phyloP scores from a whole-genome alignment of 805 yeast genomes.

The Starmerella apis region DNA sequence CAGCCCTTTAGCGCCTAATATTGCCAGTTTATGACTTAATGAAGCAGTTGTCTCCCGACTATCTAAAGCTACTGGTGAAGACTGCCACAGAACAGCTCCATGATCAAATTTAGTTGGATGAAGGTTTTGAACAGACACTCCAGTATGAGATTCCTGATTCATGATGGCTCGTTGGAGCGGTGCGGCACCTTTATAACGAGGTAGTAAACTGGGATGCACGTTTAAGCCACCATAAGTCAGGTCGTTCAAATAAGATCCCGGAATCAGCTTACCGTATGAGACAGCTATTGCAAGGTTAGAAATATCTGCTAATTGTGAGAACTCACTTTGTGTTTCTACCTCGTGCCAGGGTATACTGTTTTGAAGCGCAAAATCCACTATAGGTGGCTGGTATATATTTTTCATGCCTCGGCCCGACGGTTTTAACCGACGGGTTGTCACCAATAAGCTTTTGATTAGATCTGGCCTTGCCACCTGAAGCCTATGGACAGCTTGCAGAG shows the following conservation, averaged over 20 bases:
- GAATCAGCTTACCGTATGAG: slow-evolving; percentile 78
- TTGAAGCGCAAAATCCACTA: slow-evolving; percentile 20
- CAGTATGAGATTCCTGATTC: slow-evolving; percentile 52
- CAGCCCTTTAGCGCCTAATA: slow-evolving; percentile 52
- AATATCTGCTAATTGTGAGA: slow-evolving; percentile 1
- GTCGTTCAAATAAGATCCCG: slow-evolving; percentile 42
- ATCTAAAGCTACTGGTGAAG: slow-evolving; percentile 36
- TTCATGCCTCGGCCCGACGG: slow-evolving; percentile 25
- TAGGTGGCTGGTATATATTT: slow-evolving; percentile 15
- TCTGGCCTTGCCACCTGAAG: slow-evolving; percentile 11
- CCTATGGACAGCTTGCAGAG: slow-evolving; percentile 15
- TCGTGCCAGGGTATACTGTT: slow-evolving; percentile 16
- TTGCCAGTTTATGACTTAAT: slow-evolving; percentile 45
- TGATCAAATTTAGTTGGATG: slow-evolving; percentile 80
- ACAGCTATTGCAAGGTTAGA: slow-evolving; percentile 72
- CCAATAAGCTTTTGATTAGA: slow-evolving; percentile 6
- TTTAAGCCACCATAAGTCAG: slow-evolving; percentile 63
- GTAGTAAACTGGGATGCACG: slow-evolving; percentile 86
- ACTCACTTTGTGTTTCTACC: slow-evolving; percentile 18
- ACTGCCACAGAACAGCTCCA: slow-evolving; percentile 60
- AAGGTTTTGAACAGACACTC: slow-evolving; percentile 80
- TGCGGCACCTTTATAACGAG: slow-evolving; percentile 72
- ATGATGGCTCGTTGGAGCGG: slow-evolving; percentile 76
- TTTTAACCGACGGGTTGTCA: slow-evolving; percentile 20
- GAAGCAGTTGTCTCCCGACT: slow-evolving; percentile 38